A percentile compares a stretch with the other conserved stretches of the same genome.
Evolutionary conservation across 1,284 basidiomycete species (phyloP).

Genomic region (Exobasidium cylindrosporum): DNA sequence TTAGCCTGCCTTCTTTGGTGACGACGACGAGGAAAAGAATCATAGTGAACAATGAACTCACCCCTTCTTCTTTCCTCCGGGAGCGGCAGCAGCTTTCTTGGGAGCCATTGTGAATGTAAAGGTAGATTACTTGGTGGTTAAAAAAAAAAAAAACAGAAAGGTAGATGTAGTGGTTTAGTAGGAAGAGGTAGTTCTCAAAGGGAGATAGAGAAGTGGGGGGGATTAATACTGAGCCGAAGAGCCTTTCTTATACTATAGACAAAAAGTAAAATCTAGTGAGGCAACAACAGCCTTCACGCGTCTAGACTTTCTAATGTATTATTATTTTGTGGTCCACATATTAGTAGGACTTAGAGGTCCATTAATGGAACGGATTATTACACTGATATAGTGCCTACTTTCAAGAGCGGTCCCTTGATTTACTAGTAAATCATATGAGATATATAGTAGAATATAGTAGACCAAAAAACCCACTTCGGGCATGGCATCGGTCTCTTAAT

Average conservation of each 20-base stretch:
- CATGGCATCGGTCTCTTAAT: too few relatives aligned
- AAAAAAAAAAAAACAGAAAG: background rate
- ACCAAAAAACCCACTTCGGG: too few relatives aligned
- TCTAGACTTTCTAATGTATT: too few relatives aligned
- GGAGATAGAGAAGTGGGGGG: background rate
- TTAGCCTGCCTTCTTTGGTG: background rate
- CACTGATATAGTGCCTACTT: background rate
- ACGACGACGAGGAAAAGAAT: background rate
- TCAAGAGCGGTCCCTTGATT: background rate
- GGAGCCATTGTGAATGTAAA: conserved; percentile 8
- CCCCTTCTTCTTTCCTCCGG: conserved; percentile 12
- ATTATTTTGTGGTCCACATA: too few relatives aligned
- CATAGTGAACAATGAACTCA: conserved; percentile 7
- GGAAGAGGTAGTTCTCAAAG: background rate
- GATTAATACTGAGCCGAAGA: background rate
- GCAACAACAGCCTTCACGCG: too few relatives aligned
- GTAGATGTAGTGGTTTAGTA: too few relatives aligned
- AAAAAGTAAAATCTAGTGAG: too few relatives aligned
- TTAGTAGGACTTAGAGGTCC: background rate
- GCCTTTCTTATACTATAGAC: background rate
- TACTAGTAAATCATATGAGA: background rate
- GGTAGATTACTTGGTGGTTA: conserved; percentile 1
- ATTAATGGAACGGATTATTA: background rate
- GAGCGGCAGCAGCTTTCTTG: conserved; percentile 9
- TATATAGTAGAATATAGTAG: background rate